Base-by-base conservation (phyloP, 805 yeast species). In the Suhomyces faveliae region DNA sequence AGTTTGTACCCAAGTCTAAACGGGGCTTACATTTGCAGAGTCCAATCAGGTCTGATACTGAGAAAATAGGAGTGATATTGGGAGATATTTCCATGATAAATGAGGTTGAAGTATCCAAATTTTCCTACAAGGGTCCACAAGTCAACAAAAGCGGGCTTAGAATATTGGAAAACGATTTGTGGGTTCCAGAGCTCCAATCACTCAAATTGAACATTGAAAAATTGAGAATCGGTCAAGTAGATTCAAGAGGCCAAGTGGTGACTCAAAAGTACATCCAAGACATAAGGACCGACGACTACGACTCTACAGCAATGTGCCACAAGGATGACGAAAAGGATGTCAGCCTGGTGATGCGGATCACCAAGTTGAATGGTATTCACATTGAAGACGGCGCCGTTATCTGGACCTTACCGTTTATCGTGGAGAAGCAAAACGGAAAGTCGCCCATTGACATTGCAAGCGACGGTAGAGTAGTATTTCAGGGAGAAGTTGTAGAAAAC, bases 191-290 rank as follows among this genome's bases (percentile, higher is more conserved):
- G 11, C 51, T 80, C 2, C 60, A 63, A 8, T 75, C 83, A 2
- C 52, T 78, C 4, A 64, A 82, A 38, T 35, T 81, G 12, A 58
- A 62, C 4, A 47, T 83, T 29, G 89, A 85, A 60, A 63, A 66
- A 19, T 50, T 82, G 17, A 49, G 47, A 6, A 56, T 64, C 1
- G 78, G 77, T 0, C 47, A 59, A 1, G 50, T 79, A 12, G 85
- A 82, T 51, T 42, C 63, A 0, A 49, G 49, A 19, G 79, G 79
- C 41, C 50, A 55, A 1, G 42, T 54, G 7, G 61, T 78, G 7
- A 62, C 67, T 1, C 45, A 51, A 7, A 63, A 64, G 6, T 64
- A 57, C 46, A 48, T 70, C 1, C 43, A 48, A 8, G 21, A 44
- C 15, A 23, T 56, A 19, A 29, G 53, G 38, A 42, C 50, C 20